Conservation (phyloP, 768 basidiomycete species). For the Tricholoma sp. region DNA sequence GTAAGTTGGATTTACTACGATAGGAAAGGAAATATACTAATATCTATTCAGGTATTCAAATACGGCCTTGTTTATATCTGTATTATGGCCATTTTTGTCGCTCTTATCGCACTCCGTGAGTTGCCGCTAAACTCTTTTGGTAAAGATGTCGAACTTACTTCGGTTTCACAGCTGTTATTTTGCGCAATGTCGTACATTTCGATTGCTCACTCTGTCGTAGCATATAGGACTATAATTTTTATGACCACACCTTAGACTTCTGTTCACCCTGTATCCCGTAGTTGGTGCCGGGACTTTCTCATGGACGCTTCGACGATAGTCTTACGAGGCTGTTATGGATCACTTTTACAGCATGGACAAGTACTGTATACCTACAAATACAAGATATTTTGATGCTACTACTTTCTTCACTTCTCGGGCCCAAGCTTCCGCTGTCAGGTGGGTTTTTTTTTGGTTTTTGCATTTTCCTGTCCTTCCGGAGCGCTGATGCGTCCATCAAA, state of each 20-base stretch:
- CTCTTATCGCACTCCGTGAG: constrained; percentile 76
- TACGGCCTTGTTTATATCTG: constrained; percentile 76
- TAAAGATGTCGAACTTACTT: constrained; percentile 6
- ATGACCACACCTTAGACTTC: constrained; percentile 25
- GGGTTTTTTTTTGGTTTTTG: background rate
- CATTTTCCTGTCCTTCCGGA: background rate
- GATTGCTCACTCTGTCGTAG: constrained; percentile 64
- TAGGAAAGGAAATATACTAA: background rate
- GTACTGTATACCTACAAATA: constrained; percentile 42
- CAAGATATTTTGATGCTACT: constrained; percentile 26
- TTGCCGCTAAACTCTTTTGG: constrained; percentile 16
- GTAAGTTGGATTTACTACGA: constrained; percentile 38
- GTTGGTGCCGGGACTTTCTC: constrained; percentile 28
- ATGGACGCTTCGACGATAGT: constrained; percentile 31
- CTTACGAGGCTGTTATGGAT: constrained; percentile 27
- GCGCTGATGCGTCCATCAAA: too few species aligned
- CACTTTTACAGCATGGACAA: constrained; percentile 35
- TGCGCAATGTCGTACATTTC: constrained; percentile 56
- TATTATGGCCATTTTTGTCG: constrained; percentile 64
- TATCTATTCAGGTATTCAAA: constrained; percentile 60
- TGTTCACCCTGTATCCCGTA: constrained; percentile 23
- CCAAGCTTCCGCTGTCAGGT: background rate
- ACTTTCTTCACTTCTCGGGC: too few species aligned
- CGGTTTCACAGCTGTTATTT: constrained; percentile 44
- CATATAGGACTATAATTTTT: constrained; percentile 45